Evolutionary conservation across 805 yeast genomes (phyloP).

Genomic region (Clavispora carvajalis): DNA sequence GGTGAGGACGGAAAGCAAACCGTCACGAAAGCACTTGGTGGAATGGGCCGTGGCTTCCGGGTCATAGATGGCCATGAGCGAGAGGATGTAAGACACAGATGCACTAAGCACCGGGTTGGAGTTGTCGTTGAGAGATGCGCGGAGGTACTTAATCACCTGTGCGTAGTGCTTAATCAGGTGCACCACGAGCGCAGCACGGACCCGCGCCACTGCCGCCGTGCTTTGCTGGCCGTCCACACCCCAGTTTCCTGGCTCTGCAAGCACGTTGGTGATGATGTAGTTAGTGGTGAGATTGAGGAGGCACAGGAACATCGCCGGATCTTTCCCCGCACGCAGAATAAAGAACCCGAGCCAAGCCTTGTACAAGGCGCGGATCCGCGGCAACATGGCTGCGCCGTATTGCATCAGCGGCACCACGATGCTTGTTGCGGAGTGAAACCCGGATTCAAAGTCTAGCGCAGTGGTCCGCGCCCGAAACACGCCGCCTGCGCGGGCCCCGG

Average conservation of each 20-base stretch:
- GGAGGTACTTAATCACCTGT: slow-evolving; percentile 28
- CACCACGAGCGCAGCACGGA: slow-evolving; percentile 17
- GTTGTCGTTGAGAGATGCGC: slow-evolving; percentile 23
- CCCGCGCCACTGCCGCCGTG: neutral
- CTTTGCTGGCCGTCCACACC: neutral
- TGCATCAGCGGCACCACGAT: slow-evolving; percentile 14
- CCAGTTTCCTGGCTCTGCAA: slow-evolving; percentile 11
- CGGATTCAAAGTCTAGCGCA: slow-evolving; percentile 2
- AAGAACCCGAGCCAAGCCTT: slow-evolving; percentile 30
- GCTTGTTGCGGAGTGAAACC: slow-evolving; percentile 3
- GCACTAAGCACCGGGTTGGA: slow-evolving; percentile 28
- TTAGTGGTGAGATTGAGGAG: slow-evolving; percentile 36
- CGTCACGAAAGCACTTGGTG: slow-evolving; percentile 36
- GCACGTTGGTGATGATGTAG: slow-evolving; percentile 28
- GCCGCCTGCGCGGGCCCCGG: neutral
- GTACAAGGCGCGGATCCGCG: slow-evolving; percentile 26
- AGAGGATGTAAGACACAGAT: slow-evolving; percentile 31
- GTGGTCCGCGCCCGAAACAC: slow-evolving; percentile 1
- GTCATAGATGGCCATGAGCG: slow-evolving; percentile 38
- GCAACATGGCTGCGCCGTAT: slow-evolving; percentile 23
- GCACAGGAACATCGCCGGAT: slow-evolving; percentile 30
- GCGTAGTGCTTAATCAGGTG: slow-evolving; percentile 34
- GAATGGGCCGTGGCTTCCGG: slow-evolving; percentile 37
- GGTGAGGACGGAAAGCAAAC: slow-evolving; percentile 31
- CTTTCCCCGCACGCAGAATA: slow-evolving; percentile 18